Base-by-base conservation (phyloP, 1,284 basidiomycete species). In the Sutorius eximius region DNA sequence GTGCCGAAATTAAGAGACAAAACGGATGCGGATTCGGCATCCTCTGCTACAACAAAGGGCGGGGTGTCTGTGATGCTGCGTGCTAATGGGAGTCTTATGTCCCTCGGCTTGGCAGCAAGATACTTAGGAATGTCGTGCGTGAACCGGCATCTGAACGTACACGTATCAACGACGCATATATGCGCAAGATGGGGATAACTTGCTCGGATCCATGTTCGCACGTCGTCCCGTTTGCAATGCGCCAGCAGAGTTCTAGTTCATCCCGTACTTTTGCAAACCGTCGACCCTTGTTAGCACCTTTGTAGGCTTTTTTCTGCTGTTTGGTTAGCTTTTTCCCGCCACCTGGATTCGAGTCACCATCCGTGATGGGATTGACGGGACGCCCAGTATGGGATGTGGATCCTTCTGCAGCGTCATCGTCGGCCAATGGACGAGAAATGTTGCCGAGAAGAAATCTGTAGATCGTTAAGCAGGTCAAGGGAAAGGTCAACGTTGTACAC, bases 101-200 rank as follows among this genome's bases (percentile, higher is more conserved):
- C 95, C 47, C 68, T 73, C 0, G 87, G 82, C 74, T 97, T 97
- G 1, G 79, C 79, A 16, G 78, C 77, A 34, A 98, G 82, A 72
- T 97, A 98, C 3, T 76, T 78, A 3, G 76, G 63, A 56, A 95
- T 77, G 63, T 93, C 88, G 70, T 98, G 96, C 3, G 83, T 87
- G 66, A 84, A 90, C 34, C 86, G 83, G 67, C 95, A 98, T 53
- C 88, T 91, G 59, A 8, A 24, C 22, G 18, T 20, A 43, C 30
- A 41, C 49, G 43, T 22, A 32, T 51, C 34, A 55, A 33, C 32
- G 24, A 50, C 20, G 18, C 27, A 30, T 5, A 27, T 6, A 16
- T 20, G 32, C 1, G 20, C 20, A 50, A 34, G 24, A 50, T 20
- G 22, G 30, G 46, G 30, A 29, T 49, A 3, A 78, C 83, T 61